Evolutionary conservation across 2,329 filamentous ascomycete genomes (phyloP), one percentile per base, ranked within the genome.

Genomic region (Penicillium sp.): DNA sequence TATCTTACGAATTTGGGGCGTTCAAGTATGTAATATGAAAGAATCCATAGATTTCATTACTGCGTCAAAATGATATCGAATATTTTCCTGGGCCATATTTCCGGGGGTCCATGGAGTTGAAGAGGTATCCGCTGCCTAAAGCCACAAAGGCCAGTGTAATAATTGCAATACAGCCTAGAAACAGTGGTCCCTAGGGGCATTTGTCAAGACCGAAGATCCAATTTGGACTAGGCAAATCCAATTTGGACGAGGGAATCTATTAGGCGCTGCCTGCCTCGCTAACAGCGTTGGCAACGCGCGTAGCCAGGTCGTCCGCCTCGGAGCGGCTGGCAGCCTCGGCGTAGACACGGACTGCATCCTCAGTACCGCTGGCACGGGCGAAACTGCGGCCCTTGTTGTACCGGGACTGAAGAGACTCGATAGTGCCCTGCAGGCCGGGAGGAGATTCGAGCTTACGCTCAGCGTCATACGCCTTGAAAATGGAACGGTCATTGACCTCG

Each of bases 281-380:
- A 56, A 94, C 87, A 60, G 92, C 85, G 62, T 85, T 82, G 16
- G 88, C 86, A 46, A 97, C 91, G 72, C 91, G 90, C 66, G 86
- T 86, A 56, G 92, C 91, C 60, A 97, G 82, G 74, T 96, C 92
- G 68, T 97, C 92, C 1, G 92, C 92, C 75, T 97, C 93, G 16
- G 87, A 89, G 61, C 89, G 86, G 45, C 90, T 94, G 37, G 89
- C 90, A 4, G 94, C 94, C 77, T 99, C 94, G 8, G 93, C 93
- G 71, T 99, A 99, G 20, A 99, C 92, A 60, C 94, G 85, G 66
- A 96, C 92, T 2, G 92, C 93, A 74, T 99, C 95, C 75, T 99
- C 94, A 0, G 94, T 99, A 31, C 94, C 94, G 63, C 89, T 94
- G 37, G 94, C 92, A 66, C 94, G 87, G 8, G 92, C 94, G 74